Conservation (phyloP, 352 stramenopile species). For the Aphanomyces astaci region DNA sequence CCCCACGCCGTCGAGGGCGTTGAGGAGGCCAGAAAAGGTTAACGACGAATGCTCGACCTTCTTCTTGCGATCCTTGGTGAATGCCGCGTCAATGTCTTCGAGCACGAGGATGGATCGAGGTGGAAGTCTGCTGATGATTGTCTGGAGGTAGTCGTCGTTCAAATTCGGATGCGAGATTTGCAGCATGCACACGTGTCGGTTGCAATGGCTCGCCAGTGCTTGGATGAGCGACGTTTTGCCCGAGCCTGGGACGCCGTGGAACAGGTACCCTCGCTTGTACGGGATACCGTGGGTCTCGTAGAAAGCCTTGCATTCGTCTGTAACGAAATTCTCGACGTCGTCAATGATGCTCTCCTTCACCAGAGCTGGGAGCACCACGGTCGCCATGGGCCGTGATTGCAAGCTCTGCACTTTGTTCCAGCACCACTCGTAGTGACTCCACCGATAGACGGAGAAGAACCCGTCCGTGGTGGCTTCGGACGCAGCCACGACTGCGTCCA, state of each 20-base stretch:
- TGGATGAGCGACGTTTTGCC: constrained; percentile 21
- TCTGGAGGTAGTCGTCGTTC: neutral
- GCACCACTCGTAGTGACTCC: neutral
- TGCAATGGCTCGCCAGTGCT: neutral
- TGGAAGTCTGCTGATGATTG: neutral
- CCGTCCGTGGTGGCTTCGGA: neutral
- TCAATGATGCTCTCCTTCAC: neutral
- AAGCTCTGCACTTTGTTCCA: neutral
- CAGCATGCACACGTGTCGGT: neutral
- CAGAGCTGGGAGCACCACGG: neutral
- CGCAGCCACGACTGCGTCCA: neutral
- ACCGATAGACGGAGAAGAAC: neutral
- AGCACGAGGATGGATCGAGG: constrained; percentile 22
- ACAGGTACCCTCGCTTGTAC: constrained; percentile 2
- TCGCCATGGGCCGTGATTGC: neutral
- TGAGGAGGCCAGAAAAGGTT: constrained; percentile 31
- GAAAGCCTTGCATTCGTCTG: neutral
- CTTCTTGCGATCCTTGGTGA: constrained; percentile 8
- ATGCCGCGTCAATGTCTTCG: constrained; percentile 34
- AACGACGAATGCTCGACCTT: constrained; percentile 12
- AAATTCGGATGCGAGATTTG: neutral
- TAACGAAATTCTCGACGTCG: neutral
- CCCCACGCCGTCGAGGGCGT: constrained; percentile 29
- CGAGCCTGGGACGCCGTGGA: constrained; percentile 14
- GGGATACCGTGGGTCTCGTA: constrained; percentile 5